These are phyloP conservation scores for Selaginella moellendorffii DNA, from an alignment of 75 land plant genomes.

Conservation along the genomic window DNA sequence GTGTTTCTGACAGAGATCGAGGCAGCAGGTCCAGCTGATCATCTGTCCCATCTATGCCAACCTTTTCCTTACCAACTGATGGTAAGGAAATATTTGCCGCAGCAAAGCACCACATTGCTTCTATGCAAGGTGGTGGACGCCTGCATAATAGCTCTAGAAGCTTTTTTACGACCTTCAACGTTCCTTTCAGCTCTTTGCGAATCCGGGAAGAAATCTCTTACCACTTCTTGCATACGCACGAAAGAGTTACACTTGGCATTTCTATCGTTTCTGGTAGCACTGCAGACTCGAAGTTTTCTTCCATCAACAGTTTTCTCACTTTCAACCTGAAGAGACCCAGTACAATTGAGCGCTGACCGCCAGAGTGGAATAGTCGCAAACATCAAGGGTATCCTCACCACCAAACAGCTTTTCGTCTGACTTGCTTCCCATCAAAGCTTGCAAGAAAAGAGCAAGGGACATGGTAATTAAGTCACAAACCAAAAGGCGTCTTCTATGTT, in stretches of 20 bases:
- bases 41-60: no score
- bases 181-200: no score
- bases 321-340: background rate
- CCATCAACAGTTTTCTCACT: background rate
- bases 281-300: background rate
- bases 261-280: background rate
- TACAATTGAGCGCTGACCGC: background rate
- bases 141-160: conserved; percentile 53
- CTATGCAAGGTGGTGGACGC: conserved; percentile 54
- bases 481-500: conserved; percentile 70
- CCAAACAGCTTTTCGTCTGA: conserved; percentile 44
- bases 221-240: background rate
- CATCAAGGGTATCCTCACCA: background rate
- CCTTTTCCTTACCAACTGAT: no score
- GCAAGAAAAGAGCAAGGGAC: conserved; percentile 25
- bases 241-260: background rate
- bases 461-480: conserved; percentile 27
- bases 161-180: background rate
- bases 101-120: conserved; percentile 81
- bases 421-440: conserved; percentile 76
- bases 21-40: no score
- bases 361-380: background rate
- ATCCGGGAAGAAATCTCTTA: background rate
- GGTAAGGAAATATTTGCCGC: conserved; percentile 71
- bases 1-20: conserved; percentile 2